These are phyloP conservation scores for Glutinoglossum americanum DNA, from an alignment of 495 filamentous ascomycete genomes.

Conservation along the genomic window DNA sequence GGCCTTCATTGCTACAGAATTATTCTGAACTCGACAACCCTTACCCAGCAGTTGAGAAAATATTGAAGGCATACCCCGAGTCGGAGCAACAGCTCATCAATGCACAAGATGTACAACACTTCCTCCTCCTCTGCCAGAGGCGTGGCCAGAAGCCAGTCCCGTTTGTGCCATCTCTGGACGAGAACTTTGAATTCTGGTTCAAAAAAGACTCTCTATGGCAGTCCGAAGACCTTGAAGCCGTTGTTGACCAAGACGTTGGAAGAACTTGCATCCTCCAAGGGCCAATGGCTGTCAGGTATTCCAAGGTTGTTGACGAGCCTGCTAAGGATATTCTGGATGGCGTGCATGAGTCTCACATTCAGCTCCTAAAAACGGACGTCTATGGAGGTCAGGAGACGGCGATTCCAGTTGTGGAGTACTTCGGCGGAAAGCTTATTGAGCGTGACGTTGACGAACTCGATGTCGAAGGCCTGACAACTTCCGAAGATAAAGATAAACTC, in stretches of 20 bases:
- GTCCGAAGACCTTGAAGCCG: conserved; percentile 87
- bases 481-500: conserved; percentile 49
- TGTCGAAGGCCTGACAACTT: conserved; percentile 61
- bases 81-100: conserved; percentile 82
- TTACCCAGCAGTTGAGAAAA: conserved; percentile 48
- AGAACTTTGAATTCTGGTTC: conserved; percentile 95
- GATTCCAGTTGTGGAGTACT: conserved; percentile 82
- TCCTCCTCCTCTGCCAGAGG: conserved; percentile 78
- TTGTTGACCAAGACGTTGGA: conserved; percentile 86
- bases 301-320: conserved; percentile 70
- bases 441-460: conserved; percentile 29
- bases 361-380: conserved; percentile 50
- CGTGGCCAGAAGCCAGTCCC: conserved; percentile 90
- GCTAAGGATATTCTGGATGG: conserved; percentile 81
- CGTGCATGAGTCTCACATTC: conserved; percentile 74
- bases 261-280: conserved; percentile 91
- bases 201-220: conserved; percentile 99
- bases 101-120: conserved; percentile 92
- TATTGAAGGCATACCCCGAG: conserved; percentile 66
- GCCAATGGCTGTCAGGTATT: conserved; percentile 82
- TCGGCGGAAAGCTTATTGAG: conserved; percentile 60
- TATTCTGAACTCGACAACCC: conserved; percentile 76
- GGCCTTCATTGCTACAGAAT: conserved; percentile 60
- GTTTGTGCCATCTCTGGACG: conserved; percentile 82
- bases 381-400: conserved; percentile 50